A percentile compares a stretch with the other conserved stretches of the same genome.
These are phyloP conservation scores for Ophidiomyces ophidiicola DNA, from an alignment of 2,329 filamentous ascomycete species.

Conservation along the genomic window DNA sequence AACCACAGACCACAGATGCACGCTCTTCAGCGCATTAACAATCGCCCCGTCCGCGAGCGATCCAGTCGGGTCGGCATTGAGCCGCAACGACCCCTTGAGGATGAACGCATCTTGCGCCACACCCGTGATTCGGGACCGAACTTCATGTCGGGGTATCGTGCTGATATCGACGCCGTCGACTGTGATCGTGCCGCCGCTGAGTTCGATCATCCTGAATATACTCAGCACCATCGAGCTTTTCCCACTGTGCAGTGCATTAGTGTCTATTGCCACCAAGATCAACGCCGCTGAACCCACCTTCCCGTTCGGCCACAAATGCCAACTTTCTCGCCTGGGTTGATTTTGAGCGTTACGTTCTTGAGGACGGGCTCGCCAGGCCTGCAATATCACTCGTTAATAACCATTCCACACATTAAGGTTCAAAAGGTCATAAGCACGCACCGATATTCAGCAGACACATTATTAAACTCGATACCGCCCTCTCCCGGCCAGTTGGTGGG, in stretches of 20 bases:
- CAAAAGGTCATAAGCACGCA: slow-evolving; percentile 9
- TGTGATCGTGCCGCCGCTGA: slow-evolving; percentile 29
- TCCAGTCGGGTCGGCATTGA: slow-evolving; percentile 31
- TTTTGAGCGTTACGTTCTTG: slow-evolving; percentile 19
- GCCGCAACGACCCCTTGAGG: slow-evolving; percentile 30
- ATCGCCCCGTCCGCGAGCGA: slow-evolving; percentile 24
- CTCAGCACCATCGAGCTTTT: slow-evolving; percentile 34
- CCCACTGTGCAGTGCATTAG: slow-evolving; percentile 22
- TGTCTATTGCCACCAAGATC: neutral
- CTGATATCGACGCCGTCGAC: slow-evolving; percentile 35
- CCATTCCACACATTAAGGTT: neutral
- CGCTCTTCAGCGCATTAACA: slow-evolving; percentile 27
- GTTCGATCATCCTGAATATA: slow-evolving; percentile 34
- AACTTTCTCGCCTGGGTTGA: slow-evolving; percentile 23
- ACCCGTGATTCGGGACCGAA: slow-evolving; percentile 32
- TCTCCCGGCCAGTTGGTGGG: slow-evolving; percentile 28
- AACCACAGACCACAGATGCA: slow-evolving; percentile 29
- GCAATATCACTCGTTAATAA: neutral
- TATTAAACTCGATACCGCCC: slow-evolving; percentile 29
- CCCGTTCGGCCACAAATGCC: slow-evolving; percentile 27
- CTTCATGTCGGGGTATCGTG: slow-evolving; percentile 27
- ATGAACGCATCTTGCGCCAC: slow-evolving; percentile 36
- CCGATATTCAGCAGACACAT: slow-evolving; percentile 29
- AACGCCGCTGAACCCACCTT: slow-evolving; percentile 16
- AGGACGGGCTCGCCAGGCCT: slow-evolving; percentile 18